Percentiles rank a stretch among this genome's conserved stretches.
phyloP scores from a whole-genome alignment of 2,329 filamentous ascomycete genomes.

The Didymella keratinophila region DNA sequence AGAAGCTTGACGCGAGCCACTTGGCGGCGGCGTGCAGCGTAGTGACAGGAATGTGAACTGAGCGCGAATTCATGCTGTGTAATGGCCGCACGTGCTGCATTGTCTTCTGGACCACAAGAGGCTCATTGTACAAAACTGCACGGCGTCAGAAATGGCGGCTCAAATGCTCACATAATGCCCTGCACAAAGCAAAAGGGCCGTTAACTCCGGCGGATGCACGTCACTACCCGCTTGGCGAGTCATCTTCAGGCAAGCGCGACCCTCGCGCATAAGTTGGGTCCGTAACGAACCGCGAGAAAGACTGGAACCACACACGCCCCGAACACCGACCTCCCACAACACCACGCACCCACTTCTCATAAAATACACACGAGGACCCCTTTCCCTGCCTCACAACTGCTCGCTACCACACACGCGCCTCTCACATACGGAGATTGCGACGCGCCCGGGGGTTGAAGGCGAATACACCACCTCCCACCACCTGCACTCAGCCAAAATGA shows the following conservation, averaged over 20 bases:
- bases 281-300: conserved; percentile 18
- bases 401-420: conserved; percentile 30
- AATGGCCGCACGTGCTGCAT: conserved; percentile 21
- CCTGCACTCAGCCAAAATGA: conserved; percentile 26
- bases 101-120: conserved; percentile 18
- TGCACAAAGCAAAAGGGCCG: conserved; percentile 14
- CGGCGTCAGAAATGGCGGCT: conserved; percentile 6
- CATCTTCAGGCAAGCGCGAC: conserved; percentile 16
- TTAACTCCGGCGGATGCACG: conserved; percentile 17
- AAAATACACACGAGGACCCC: conserved; percentile 8
- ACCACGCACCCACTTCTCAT: conserved; percentile 19
- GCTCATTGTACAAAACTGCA: conserved; percentile 22
- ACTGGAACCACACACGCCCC: conserved; percentile 18
- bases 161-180: conserved; percentile 9
- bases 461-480: conserved; percentile 20
- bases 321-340: conserved; percentile 19
- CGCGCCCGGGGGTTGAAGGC: conserved; percentile 12
- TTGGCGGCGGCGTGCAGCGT: conserved; percentile 6
- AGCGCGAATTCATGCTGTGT: conserved; percentile 7
- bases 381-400: conserved; percentile 5
- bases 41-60: conserved; percentile 6
- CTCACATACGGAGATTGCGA: conserved; percentile 9
- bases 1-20: conserved; percentile 23
- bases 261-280: conserved; percentile 17
- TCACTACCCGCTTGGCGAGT: conserved; percentile 20